A percentile compares a stretch with the other conserved stretches of the same genome.
phyloP scores from a whole-genome alignment of 2,329 filamentous ascomycete species.

The Akanthomyces lecanii region DNA sequence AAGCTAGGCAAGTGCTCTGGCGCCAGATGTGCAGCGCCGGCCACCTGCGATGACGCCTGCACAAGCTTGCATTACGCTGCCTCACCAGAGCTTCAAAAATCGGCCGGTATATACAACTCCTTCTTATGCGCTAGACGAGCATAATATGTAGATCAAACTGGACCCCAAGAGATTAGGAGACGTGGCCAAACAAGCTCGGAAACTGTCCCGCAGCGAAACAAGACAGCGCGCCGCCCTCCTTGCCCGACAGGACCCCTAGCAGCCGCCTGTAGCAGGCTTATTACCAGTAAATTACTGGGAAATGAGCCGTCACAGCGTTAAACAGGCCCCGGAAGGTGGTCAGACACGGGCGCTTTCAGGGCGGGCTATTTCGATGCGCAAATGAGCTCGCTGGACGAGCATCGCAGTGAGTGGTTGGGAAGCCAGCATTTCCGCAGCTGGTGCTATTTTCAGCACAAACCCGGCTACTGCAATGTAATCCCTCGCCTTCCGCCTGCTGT shows the following conservation, averaged over 20 bases:
- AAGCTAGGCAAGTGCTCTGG: background rate
- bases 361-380: background rate
- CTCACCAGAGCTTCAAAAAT: background rate
- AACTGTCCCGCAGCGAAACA: background rate
- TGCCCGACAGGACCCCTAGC: background rate
- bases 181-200: background rate
- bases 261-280: background rate
- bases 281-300: constrained; percentile 1
- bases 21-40: background rate
- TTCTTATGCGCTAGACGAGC: background rate
- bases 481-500: background rate
- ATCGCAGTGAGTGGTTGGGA: background rate
- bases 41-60: background rate
- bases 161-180: background rate
- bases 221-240: background rate
- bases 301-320: background rate
- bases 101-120: background rate
- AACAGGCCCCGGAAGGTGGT: background rate
- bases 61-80: background rate
- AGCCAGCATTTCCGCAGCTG: background rate
- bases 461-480: background rate
- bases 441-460: constrained; percentile 1
- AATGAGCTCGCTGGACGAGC: background rate
- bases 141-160: constrained; percentile 13
- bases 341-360: constrained; percentile 1